Conservation (phyloP, 306 rosid genomes). For the Cotoneaster glaucophyllus region DNA sequence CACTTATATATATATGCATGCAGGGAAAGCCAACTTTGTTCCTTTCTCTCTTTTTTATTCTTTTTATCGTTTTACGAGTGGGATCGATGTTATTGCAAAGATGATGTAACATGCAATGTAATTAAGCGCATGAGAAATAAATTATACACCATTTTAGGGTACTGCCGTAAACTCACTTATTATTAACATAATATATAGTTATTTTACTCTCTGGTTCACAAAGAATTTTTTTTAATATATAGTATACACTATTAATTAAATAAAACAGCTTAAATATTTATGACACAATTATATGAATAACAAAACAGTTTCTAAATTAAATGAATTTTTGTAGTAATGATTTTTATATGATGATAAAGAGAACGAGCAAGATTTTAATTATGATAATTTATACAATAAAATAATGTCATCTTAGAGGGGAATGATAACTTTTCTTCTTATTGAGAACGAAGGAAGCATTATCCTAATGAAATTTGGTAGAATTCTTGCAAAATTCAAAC, state of each 20-base stretch:
- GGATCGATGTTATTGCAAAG: background rate
- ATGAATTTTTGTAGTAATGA: too few relatives aligned
- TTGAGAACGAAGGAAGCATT: background rate
- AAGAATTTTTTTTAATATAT: too few relatives aligned
- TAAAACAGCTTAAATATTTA: too few relatives aligned
- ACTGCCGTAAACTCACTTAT: too few relatives aligned
- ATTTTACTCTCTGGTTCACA: too few relatives aligned
- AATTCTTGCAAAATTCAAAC: background rate
- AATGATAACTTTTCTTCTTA: background rate
- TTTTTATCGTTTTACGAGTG: background rate
- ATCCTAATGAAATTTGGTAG: background rate
- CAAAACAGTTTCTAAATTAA: too few relatives aligned
- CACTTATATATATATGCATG: background rate
- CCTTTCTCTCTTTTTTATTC: background rate
- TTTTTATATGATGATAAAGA: background rate
- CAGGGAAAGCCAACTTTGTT: constrained; percentile 11
- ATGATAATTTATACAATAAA: background rate
- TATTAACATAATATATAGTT: too few relatives aligned
- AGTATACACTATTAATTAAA: too few relatives aligned
- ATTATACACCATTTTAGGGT: too few relatives aligned
- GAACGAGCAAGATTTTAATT: too few relatives aligned
- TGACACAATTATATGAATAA: too few relatives aligned
- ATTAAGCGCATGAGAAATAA: background rate
- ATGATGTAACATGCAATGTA: background rate
- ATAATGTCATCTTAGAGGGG: background rate